Evolutionary conservation across 2,329 filamentous ascomycete genomes (phyloP), one percentile per base, ranked within the genome.

Genomic region (Talaromyces sp.): DNA sequence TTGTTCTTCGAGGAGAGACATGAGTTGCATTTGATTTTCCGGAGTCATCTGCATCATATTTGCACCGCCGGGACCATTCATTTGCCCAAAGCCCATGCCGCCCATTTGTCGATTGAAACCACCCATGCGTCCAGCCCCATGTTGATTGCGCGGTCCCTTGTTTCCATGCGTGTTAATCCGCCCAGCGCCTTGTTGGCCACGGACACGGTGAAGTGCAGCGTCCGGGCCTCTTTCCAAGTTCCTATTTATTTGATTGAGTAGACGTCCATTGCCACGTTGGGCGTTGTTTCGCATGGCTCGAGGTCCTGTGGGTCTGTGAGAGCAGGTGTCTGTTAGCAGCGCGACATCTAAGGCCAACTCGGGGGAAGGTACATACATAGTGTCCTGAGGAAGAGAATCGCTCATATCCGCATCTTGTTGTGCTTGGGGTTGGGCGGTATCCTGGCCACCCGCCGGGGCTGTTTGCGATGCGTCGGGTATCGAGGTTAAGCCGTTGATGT

Each of bases 261-360:
- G 87, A 63, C 91, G 86, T 73, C 91, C 92, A 61, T 90, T 86
- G 58, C 85, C 83, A 59, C 82, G 80, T 59, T 83, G 81, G 66
- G 81, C 84, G 57, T 85, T 85, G 72, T 89, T 91, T 70, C 94
- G 89, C 92, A 97, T 96, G 35, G 92, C 92, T 74, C 92, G 94
- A 19, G 94, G 94, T 60, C 93, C 94, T 56, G 92, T 97, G 10
- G 94, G 94, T 70, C 93, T 97, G 38, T 35, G 46, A 55, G 69
- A 61, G 43, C 10, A 58, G 55, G 35, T 38, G 9, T 53, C 35
- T 21, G 61, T 84, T 75, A 84, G 79, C 70, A 59, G 63, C 24
- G n/a, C 19, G n/a, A n/a, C n/a, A n/a, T n/a, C n/a, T n/a, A n/a
- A 32, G 14, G 14, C 51, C 35, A 21, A 7, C 6, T 6, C 19